Evolutionary conservation across 495 filamentous ascomycete species (phyloP).

Genomic region (Aspergillus diversus): DNA sequence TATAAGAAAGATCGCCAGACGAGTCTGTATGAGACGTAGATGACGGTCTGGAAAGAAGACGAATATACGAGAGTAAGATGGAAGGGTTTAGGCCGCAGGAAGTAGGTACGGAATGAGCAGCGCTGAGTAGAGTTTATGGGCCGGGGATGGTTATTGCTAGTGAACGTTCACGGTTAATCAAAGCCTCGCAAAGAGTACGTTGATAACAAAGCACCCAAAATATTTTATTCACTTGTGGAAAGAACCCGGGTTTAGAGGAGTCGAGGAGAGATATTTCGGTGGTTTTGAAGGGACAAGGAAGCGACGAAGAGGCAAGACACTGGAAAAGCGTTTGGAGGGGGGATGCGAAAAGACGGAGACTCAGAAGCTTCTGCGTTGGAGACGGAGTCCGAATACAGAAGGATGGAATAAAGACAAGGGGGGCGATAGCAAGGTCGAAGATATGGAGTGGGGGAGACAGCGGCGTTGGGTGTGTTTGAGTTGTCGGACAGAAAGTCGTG

Average conservation of each 20-base stretch:
- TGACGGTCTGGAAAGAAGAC: background rate
- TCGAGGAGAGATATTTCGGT: too few species aligned
- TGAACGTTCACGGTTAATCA: background rate
- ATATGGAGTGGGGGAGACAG: background rate
- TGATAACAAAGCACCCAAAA: too few species aligned
- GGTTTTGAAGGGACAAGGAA: too few species aligned
- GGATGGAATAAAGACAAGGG: background rate
- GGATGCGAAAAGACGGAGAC: background rate
- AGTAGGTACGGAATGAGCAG: background rate
- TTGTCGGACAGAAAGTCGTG: conserved; percentile 23
- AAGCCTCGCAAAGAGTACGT: background rate
- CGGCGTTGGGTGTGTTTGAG: background rate
- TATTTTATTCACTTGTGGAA: too few species aligned
- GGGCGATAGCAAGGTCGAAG: background rate
- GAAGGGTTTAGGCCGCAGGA: background rate
- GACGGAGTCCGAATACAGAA: background rate
- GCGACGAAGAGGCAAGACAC: conserved; percentile 4
- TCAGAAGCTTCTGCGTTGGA: background rate
- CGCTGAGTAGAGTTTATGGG: background rate
- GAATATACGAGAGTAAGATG: background rate
- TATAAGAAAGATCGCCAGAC: conserved; percentile 5
- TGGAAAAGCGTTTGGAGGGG: background rate
- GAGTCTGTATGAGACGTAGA: background rate
- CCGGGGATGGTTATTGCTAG: background rate
- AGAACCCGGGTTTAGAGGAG: too few species aligned